Evolutionary conservation across 805 yeast species (phyloP).

Genomic region (Ogataea parapolymorpha): DNA sequence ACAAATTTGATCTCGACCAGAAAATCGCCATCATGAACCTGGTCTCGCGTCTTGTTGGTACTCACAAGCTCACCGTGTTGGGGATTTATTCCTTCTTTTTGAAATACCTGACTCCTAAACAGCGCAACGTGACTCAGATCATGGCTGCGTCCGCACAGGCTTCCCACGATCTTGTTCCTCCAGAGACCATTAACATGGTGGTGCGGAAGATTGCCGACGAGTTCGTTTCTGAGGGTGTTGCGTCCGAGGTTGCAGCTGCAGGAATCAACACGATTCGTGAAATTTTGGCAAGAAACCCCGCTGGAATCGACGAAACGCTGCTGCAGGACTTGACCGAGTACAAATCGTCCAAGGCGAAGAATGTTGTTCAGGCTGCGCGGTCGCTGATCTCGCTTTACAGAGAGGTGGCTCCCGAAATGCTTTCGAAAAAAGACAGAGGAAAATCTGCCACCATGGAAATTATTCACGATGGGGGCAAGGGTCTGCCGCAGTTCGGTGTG

Average conservation of each 20-base stretch:
- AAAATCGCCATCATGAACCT: conserved; percentile 85
- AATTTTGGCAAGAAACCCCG: conserved; percentile 87
- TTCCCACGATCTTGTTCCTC: conserved; percentile 95
- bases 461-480: conserved; percentile 51
- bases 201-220: conserved; percentile 94
- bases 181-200: conserved; percentile 77
- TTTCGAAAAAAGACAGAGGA: conserved; percentile 87
- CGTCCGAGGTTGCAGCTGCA: conserved; percentile 96
- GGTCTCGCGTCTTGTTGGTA: conserved; percentile 85
- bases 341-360: conserved; percentile 88
- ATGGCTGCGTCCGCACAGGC: conserved; percentile 98
- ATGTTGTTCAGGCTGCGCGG: conserved; percentile 93
- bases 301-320: conserved; percentile 85
- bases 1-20: conserved; percentile 79
- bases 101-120: conserved; percentile 91
- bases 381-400: conserved; percentile 81
- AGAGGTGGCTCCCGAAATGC: conserved; percentile 96
- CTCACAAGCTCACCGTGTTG: conserved; percentile 86
- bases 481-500: conserved; percentile 67
- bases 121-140: conserved; percentile 88
- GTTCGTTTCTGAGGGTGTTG: conserved; percentile 97
- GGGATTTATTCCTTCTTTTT: conserved; percentile 87
- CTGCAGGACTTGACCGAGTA: conserved; percentile 88
- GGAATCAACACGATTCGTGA: conserved; percentile 96
- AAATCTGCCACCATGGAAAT: conserved; percentile 83